Evolutionary conservation across 2,329 filamentous ascomycete species (phyloP), one percentile per base, ranked within the genome.

Genomic region (Teratosphaeria destructans): DNA sequence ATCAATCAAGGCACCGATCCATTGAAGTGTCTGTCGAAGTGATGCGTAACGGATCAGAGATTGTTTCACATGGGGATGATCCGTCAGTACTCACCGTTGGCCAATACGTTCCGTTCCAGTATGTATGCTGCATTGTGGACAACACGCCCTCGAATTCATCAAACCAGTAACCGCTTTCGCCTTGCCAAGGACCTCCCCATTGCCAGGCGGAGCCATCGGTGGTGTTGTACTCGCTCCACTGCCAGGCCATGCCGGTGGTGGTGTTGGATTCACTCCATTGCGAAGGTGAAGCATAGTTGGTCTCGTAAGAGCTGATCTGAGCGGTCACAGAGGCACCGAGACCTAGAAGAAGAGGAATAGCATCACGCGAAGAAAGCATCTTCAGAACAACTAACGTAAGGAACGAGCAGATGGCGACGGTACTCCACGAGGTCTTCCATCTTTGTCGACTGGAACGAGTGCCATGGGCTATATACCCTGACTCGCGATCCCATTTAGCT

Each of bases 61-160:
- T 32, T 32, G 29, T 32, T 32, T 32, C 29, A 32, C 2, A 32
- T 5, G 7, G 29, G 29, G 29, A 32, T 32, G 7, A 32, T 32
- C 7, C 29, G 29, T 32, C 7, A 32, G 29, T 32, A 7, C 29
- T 32, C 29, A 32, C 29, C 5, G 53, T 59, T 1, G 67, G 65
- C 67, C 67, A 71, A 56, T 68, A 67, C 5, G 67, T 65, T 7
- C 68, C 70, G 54, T 71, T 69, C 66, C 66, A 72, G 58, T 64
- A 72, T 0, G 61, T 66, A 16, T 57, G 52, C 56, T 72, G 69
- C 67, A 71, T 65, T 1, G 63, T 65, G 43, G 60, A 60, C 32
- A 72, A 47, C 8, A 65, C 64, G 27, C 62, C 60, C 72, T 60
- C 56, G 7, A 67, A 66, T 54, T 70, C 61, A 12, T 64, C 63